phyloP scores from a whole-genome alignment of 768 basidiomycete species.

The Boletus rufocinnamomeus region DNA sequence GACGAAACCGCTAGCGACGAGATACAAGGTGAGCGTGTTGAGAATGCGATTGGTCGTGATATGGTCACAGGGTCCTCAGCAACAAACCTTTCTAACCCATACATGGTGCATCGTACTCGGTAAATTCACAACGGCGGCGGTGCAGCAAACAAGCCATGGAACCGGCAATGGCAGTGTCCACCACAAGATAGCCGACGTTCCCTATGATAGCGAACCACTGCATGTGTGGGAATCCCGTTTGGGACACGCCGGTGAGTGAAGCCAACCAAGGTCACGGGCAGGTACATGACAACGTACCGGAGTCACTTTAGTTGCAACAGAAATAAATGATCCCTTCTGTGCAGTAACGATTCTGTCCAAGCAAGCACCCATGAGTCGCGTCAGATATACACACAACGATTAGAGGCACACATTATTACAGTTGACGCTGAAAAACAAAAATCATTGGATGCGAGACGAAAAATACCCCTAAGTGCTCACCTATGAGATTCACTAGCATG shows the following conservation, averaged over 20 bases:
- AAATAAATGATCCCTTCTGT: no score
- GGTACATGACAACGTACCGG: not conserved
- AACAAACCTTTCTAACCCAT: not conserved
- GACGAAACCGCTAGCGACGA: conserved; percentile 1
- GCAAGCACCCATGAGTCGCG: not conserved
- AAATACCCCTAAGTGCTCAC: not conserved
- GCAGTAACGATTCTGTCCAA: not conserved
- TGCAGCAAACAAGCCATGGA: not conserved
- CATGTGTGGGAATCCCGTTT: not conserved
- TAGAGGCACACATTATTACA: not conserved
- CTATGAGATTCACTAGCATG: not conserved
- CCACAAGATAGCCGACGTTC: not conserved
- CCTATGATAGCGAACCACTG: not conserved
- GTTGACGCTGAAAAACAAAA: not conserved
- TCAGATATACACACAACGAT: not conserved
- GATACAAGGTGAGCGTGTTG: not conserved
- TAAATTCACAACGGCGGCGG: not conserved
- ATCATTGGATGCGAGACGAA: not conserved
- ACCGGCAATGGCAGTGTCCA: not conserved
- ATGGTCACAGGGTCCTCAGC: not conserved
- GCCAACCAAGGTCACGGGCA: not conserved
- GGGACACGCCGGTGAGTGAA: not conserved
- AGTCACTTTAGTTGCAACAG: not conserved
- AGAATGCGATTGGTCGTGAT: not conserved
- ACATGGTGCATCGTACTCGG: not conserved